A percentile compares a stretch with the other conserved stretches of the same genome.
Conservation (phyloP, 352 stramenopile genomes). For the Pythium oligandrum region DNA sequence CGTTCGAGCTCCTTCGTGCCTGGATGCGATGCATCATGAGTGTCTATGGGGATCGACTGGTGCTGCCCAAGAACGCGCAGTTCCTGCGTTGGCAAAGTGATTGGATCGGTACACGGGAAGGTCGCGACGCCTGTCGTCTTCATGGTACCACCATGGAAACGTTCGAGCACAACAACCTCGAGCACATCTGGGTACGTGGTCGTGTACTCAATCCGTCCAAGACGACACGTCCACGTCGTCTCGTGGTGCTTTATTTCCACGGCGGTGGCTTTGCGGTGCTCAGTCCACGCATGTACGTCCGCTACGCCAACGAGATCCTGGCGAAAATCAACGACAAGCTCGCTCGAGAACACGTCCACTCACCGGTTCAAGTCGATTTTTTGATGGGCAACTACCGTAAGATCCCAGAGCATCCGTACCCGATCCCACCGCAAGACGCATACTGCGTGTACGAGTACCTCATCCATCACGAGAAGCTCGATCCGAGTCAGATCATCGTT, state of each 20-base stretch:
- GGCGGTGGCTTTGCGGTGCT: constrained; percentile 41
- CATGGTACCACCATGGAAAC: constrained; percentile 19
- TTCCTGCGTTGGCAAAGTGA: constrained; percentile 32
- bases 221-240: background rate
- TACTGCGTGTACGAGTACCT: constrained; percentile 38
- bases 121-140: constrained; percentile 22
- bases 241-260: constrained; percentile 36
- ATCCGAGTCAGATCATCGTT: constrained; percentile 33
- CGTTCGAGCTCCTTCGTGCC: constrained; percentile 1
- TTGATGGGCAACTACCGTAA: constrained; percentile 51
- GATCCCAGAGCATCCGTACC: constrained; percentile 36
- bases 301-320: constrained; percentile 27
- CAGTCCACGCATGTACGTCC: constrained; percentile 36
- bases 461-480: constrained; percentile 24
- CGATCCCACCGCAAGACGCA: constrained; percentile 29
- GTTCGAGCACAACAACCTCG: constrained; percentile 26
- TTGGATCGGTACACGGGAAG: constrained; percentile 28
- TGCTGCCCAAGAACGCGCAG: constrained; percentile 18
- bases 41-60: constrained; percentile 1
- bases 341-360: constrained; percentile 1
- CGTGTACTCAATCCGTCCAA: constrained; percentile 1
- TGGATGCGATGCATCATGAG: background rate
- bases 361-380: constrained; percentile 29
- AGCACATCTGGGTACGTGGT: constrained; percentile 36
- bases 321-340: constrained; percentile 23